Evolutionary conservation across 1,284 basidiomycete species (phyloP), one percentile per base, ranked within the genome.

Genomic region (Trametes sp.): DNA sequence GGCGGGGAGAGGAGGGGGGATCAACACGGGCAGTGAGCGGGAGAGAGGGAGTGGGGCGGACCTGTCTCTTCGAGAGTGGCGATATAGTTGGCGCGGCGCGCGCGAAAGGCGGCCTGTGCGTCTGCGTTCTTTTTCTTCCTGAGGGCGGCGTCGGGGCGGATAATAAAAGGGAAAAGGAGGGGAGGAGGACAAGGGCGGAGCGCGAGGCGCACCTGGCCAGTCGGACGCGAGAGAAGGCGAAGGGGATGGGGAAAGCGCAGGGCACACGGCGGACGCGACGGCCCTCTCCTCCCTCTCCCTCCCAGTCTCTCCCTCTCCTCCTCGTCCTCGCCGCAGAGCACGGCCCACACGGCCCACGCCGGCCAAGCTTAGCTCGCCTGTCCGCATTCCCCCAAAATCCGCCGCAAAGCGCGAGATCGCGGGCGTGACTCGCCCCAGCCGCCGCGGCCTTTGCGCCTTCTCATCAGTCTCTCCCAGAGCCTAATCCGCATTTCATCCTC

Each of bases 41-140:
- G 64, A 57, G 62, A 49, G 56, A 57, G 33, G 45, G 61, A 65
- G 69, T 59, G 65, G 61, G 58, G 76, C 79, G 66, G 72, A 90
- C 91, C 91, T 81, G 92, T 92, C 76, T 92, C 92, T 75, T 94
- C 92, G 67, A 94, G 84, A n/a, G 91, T 93, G 50, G 90, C 86
- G 73, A 94, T 94, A 75, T 94, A 94, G 76, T 91, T 93, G 54
- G 90, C 89, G 67, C 92, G 83, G 71, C 92, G 81, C 45, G 84
- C 85, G 70, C 86, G 79, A 75, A 90, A 91, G 53, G 87, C 88
- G 51, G 88, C 88, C 77, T 92, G 88, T 1, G 88, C 88, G 74
- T 92, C 89, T 48, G 91, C 91, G 69, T 93, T 93, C 80, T 93
- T 94, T 82, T 92, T 92, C 80, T 92, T 92, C 69, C 90, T 81